A percentile compares a stretch with the other conserved stretches of the same genome.
phyloP scores from a whole-genome alignment of 2,329 filamentous ascomycete genomes.

The Macrophomina phaseolina region DNA sequence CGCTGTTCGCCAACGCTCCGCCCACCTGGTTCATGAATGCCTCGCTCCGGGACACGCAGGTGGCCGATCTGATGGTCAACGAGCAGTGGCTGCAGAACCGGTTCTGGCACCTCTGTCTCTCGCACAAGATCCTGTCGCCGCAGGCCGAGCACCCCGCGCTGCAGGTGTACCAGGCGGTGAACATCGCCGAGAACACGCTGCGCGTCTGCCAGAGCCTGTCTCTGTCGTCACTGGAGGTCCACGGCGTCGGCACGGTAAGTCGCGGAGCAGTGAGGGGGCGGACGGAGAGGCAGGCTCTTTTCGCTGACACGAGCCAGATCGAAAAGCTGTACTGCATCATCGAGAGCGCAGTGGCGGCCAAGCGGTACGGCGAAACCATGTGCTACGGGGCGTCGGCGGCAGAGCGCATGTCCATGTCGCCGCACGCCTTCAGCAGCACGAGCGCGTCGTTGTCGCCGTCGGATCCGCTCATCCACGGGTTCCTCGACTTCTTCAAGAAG shows the following conservation, averaged over 20 bases:
- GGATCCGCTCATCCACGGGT: constrained; percentile 18
- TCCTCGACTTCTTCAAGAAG: constrained; percentile 23
- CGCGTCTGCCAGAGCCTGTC: constrained; percentile 42
- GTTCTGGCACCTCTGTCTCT: constrained; percentile 49
- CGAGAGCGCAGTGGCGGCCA: constrained; percentile 30
- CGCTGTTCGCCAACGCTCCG: constrained; percentile 35
- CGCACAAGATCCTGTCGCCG: constrained; percentile 38
- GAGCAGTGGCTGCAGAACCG: constrained; percentile 53
- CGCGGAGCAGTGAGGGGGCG: constrained; percentile 46
- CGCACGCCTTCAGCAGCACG: constrained; percentile 13
- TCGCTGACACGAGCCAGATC: constrained; percentile 12
- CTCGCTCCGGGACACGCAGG: constrained; percentile 48
- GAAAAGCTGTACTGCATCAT: constrained; percentile 23
- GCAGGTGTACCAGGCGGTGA: constrained; percentile 44
- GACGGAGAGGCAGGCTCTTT: background rate
- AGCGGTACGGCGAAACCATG: constrained; percentile 15
- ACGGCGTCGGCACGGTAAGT: constrained; percentile 49
- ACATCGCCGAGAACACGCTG: constrained; percentile 44
- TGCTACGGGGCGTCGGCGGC: constrained; percentile 11
- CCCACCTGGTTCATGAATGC: constrained; percentile 42
- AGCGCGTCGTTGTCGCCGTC: constrained; percentile 1
- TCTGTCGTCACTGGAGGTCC: constrained; percentile 48
- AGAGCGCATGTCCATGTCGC: constrained; percentile 9
- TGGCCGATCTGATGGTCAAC: constrained; percentile 50
- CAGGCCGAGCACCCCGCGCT: constrained; percentile 44